Evolutionary conservation across 2,329 filamentous ascomycete genomes (phyloP).

Genomic region (Colletotrichum cereale): DNA sequence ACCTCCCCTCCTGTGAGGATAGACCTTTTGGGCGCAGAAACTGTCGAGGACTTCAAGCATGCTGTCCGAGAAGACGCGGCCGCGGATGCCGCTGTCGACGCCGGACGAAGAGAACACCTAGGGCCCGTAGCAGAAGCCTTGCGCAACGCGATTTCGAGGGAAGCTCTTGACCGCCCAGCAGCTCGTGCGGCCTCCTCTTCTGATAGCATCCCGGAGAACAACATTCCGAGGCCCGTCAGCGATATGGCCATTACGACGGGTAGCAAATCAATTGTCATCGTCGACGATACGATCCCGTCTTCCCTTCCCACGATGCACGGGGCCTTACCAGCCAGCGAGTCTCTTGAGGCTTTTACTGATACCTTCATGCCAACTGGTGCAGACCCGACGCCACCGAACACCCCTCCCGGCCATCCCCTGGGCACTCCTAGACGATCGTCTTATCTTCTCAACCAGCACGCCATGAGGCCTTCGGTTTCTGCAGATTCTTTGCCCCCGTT

Average conservation of each 20-base stretch:
- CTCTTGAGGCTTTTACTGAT: conserved; percentile 67
- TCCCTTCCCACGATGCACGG: conserved; percentile 66
- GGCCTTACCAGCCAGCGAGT: conserved; percentile 58
- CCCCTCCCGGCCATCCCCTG: conserved; percentile 63
- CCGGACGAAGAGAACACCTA: conserved; percentile 39
- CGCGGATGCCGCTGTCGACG: conserved; percentile 50
- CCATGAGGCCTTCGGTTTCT: conserved; percentile 51
- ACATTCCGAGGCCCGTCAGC: conserved; percentile 59
- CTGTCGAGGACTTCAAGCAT: conserved; percentile 82
- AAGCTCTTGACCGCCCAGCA: conserved; percentile 56
- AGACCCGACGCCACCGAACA: conserved; percentile 72
- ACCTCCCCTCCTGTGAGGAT: conserved; percentile 73
- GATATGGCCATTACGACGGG: conserved; percentile 76
- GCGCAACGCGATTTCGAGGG: conserved; percentile 41
- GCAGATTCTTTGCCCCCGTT: conserved; percentile 61
- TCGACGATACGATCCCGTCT: conserved; percentile 74
- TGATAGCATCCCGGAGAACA: conserved; percentile 49
- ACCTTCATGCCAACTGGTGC: conserved; percentile 61
- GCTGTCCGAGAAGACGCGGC: conserved; percentile 76
- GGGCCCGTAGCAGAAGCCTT: conserved; percentile 22
- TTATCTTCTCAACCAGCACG: conserved; percentile 64
- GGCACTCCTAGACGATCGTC: conserved; percentile 68
- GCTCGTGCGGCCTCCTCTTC: conserved; percentile 58
- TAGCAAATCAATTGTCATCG: conserved; percentile 92
- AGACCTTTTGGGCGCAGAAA: conserved; percentile 84